Evolutionary conservation across 345 rosid species (phyloP), one percentile per base, ranked within the genome.

Genomic region (Anacardium occidentale): DNA sequence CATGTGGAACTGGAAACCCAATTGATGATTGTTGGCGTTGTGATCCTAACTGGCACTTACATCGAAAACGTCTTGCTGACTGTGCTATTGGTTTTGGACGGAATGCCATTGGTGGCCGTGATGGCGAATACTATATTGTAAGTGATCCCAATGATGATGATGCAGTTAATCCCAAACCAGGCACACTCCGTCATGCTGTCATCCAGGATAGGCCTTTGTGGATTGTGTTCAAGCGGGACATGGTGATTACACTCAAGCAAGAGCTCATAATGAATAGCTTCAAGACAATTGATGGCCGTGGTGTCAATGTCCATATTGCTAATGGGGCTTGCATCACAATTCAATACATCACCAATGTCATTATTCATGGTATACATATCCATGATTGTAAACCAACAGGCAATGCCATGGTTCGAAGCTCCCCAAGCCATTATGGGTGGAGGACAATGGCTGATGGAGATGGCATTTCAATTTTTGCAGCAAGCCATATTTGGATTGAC

Each of bases 1-100:
- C 91, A 0, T 85, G 91, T 69, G 81, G 78, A 22, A 86, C 90
- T 1, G 97, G 95, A 51, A 91, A 91, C 64, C 89, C 95, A 10
- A 86, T 91, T n/a, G 97, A 91, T 62, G 95, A 91, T 68, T 89
- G 97, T 54, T 91, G 97, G 97, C 82, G 97, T n/a, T 91, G 94
- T 69, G 95, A 91, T 67, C 82, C 75, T 24, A 74, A 14, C 20
- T 91, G 97, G 97, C 65, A 83, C 48, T 54, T 67, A n/a, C 82
- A 74, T 24, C 73, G 97, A 10, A 88, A 82, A 74, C 82, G 51
- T 63, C 83, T 91, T 0, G 95, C 97, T 10, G 72, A 86, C 62
- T 91, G 97, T 25, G 85, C 77, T 48, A 88, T 89, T 15, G 97
- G 97, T 12, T 91, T 91, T 29, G 97, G 97, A 8, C 92, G 88